phyloP scores from a whole-genome alignment of 768 basidiomycete species.

The Lentinula detonsa region DNA sequence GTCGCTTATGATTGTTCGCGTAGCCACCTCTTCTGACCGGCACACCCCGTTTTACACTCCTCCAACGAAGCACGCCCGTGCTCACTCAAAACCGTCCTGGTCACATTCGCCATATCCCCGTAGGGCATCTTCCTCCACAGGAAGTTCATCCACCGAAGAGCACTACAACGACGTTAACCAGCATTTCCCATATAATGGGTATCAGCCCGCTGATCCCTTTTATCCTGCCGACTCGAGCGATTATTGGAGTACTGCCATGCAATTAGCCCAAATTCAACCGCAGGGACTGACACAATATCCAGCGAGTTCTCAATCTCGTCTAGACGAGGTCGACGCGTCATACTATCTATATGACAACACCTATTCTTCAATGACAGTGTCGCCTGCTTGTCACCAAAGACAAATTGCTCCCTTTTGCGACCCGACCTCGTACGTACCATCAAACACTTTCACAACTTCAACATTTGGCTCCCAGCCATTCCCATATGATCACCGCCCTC shows the following conservation, averaged over 20 bases:
- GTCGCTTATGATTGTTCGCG: neutral
- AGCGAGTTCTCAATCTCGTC: neutral
- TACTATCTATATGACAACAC: neutral
- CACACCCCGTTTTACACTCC: neutral
- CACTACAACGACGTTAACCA: no score
- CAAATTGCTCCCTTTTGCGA: neutral
- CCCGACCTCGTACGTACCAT: neutral
- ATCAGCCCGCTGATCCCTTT: neutral
- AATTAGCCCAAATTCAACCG: neutral
- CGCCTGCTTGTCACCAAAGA: neutral
- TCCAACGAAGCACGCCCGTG: neutral
- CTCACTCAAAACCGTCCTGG: neutral
- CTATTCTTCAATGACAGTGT: neutral
- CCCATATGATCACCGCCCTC: neutral
- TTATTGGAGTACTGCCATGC: neutral
- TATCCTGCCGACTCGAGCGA: neutral
- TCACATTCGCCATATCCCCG: neutral
- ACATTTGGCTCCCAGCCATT: neutral
- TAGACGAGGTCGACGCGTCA: neutral
- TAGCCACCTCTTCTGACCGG: neutral
- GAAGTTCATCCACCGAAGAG: neutral
- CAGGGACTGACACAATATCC: neutral
- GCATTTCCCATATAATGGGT: neutral
- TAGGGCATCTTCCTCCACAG: neutral
- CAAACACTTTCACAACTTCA: neutral